Conservation (phyloP, 2,329 filamentous ascomycete genomes). For the Lachnellula cervina region DNA sequence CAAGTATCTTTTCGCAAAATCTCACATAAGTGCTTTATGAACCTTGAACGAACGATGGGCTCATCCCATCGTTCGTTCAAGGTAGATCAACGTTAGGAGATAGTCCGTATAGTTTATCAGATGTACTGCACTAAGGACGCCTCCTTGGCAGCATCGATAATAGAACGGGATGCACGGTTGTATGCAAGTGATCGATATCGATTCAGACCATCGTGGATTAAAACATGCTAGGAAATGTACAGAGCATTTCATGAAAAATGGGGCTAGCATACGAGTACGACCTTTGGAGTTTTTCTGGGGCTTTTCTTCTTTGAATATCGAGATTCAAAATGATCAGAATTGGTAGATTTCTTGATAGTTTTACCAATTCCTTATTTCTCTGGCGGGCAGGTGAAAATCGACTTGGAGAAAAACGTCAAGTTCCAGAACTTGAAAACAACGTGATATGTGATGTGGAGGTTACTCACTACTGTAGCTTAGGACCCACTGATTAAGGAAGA, state of each 20-base stretch:
- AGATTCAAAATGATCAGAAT: not conserved
- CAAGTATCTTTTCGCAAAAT: not conserved
- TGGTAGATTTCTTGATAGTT: not conserved
- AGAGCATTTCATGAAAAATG: not conserved
- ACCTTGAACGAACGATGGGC: not conserved
- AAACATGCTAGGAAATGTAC: not conserved
- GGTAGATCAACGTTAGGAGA: conserved; percentile 1
- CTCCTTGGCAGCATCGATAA: conserved; percentile 13
- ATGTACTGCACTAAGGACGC: not conserved
- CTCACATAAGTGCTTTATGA: not conserved
- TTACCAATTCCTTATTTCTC: not conserved
- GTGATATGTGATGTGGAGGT: too few species aligned
- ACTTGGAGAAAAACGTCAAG: not conserved
- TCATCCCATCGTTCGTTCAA: too few species aligned
- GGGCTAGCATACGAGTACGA: not conserved
- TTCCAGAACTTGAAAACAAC: not conserved
- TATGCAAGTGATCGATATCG: conserved; percentile 27
- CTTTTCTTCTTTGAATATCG: not conserved
- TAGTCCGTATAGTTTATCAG: too few species aligned
- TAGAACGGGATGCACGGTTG: conserved; percentile 21
- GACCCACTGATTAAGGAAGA: not conserved
- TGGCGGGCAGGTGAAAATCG: not conserved
- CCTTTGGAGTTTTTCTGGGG: not conserved
- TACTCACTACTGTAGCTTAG: not conserved
- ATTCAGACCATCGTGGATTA: not conserved